Base-by-base conservation (phyloP, 345 rosid genomes). In the Pistacia atlantica region DNA sequence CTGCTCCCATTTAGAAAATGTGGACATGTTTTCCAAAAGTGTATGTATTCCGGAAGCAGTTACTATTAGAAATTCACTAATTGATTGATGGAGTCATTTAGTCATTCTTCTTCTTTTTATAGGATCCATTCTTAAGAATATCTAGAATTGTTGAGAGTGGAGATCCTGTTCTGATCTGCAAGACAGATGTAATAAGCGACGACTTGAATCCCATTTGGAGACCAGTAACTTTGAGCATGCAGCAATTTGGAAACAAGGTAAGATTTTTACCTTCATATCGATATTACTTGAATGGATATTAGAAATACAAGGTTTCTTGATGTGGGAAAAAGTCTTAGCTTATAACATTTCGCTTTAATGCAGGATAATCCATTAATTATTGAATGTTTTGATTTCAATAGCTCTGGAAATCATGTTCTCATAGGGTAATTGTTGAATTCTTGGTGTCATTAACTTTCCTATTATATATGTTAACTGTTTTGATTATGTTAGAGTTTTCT, bases 121-220 rank as follows among this genome's bases (percentile, higher is more conserved):
- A 92, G 98, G 97, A 92, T 72, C 97, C 98, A 22, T 95, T 92
- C 84, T 72, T 95, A 77, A 87, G 89, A 85, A 90, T 95, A 72
- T 95, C 97, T 48, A 89, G 91, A 90, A 68, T 86, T 16, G 84
- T 78, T 58, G 97, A 92, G 81, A 79, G 48, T 69, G 90, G 89
- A 74, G 81, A 65, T 69, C 74, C 78, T 56, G 71, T 92, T 51
- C 95, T 95, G 5, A 85, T 94, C 72, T 94, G 91, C 86, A 89
- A 89, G 85, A 92, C 97, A 22, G 94, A 92, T 84, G 97, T 90
- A 33, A 80, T 90, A 61, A 80, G 88, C 77, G 80, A 92, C 81
- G 80, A 94, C 79, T 78, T 95, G n/a, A 90, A 91, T 81, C 98
- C 98, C 48, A 56, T 71, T 71, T 95, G 97, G 97, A 91, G 72